A percentile compares a stretch with the other conserved stretches of the same genome.
These are phyloP conservation scores for Phialemoniopsis sp. DNA, from an alignment of 2,329 filamentous ascomycete species.

Conservation along the genomic window DNA sequence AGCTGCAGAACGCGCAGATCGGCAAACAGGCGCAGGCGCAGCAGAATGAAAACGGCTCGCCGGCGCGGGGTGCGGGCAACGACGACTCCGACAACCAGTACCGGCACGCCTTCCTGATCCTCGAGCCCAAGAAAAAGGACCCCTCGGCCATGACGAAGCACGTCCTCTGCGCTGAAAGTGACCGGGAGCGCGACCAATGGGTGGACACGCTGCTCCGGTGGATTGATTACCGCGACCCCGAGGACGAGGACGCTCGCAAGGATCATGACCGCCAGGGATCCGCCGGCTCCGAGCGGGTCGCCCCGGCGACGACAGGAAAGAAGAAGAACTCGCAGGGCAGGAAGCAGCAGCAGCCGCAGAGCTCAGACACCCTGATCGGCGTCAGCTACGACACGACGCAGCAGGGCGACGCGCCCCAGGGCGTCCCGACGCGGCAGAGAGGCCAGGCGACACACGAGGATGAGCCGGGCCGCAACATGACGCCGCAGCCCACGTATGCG, in stretches of 20 bases:
- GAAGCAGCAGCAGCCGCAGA: conserved; percentile 22
- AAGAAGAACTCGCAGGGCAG: conserved; percentile 32
- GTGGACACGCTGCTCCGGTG: conserved; percentile 86
- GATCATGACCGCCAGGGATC: conserved; percentile 34
- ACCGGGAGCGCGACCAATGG: conserved; percentile 89
- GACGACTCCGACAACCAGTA: conserved; percentile 92
- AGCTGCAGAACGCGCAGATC: conserved; percentile 85
- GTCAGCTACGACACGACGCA: conserved; percentile 55
- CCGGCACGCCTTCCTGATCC: conserved; percentile 88
- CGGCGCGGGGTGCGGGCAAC: conserved; percentile 46
- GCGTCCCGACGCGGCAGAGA: conserved; percentile 19
- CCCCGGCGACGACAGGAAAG: conserved; percentile 27
- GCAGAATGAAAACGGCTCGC: conserved; percentile 56
- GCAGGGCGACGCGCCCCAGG: conserved; percentile 45
- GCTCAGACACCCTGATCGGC: conserved; percentile 43
- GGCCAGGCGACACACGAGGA: conserved; percentile 20
- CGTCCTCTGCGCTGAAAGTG: conserved; percentile 92
- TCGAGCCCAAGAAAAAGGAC: conserved; percentile 97
- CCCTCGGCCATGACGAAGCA: conserved; percentile 84
- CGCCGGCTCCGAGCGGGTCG: conserved; percentile 24
- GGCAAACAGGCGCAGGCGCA: conserved; percentile 83
- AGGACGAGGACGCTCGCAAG: conserved; percentile 46
- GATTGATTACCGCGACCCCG: conserved; percentile 69
- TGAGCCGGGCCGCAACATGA: conserved; percentile 29
- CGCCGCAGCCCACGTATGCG: conserved; percentile 36